Conservation (phyloP, 768 basidiomycete species). For the Boletus rufocinnamomeus region DNA sequence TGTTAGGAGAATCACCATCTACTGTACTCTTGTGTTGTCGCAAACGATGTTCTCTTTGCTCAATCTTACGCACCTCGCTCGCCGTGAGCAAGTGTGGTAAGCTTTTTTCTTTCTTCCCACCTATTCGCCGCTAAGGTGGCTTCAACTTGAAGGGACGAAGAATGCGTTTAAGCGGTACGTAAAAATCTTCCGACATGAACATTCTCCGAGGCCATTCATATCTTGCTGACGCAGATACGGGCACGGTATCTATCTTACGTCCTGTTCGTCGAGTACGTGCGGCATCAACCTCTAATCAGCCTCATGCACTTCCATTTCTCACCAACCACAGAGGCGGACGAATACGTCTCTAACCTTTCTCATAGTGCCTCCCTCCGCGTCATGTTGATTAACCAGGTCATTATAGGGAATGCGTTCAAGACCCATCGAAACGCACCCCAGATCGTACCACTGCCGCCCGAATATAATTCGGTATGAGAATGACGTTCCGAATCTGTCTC, state of each 20-base stretch:
- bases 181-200: background rate
- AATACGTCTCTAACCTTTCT: conserved; percentile 20
- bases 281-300: background rate
- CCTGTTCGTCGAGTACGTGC: conserved; percentile 19
- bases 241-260: conserved; percentile 16
- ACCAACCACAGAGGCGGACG: conserved; percentile 14
- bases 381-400: conserved; percentile 15
- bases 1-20: conserved; percentile 17
- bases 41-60: conserved; percentile 15
- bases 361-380: conserved; percentile 9
- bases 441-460: conserved; percentile 6
- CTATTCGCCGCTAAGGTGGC: background rate
- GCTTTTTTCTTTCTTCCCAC: background rate
- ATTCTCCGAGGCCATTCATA: background rate
- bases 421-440: conserved; percentile 14
- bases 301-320: background rate
- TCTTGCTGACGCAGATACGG: conserved; percentile 7
- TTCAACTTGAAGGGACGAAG: conserved; percentile 12
- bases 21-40: conserved; percentile 7
- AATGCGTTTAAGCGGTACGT: conserved; percentile 21
- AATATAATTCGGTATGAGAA: conserved; percentile 13
- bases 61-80: conserved; percentile 16
- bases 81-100: conserved; percentile 16
- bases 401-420: conserved; percentile 12
- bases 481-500: no score